Evolutionary conservation across 805 yeast genomes (phyloP).

Genomic region (Wickerhamomyces rabaulensis): DNA sequence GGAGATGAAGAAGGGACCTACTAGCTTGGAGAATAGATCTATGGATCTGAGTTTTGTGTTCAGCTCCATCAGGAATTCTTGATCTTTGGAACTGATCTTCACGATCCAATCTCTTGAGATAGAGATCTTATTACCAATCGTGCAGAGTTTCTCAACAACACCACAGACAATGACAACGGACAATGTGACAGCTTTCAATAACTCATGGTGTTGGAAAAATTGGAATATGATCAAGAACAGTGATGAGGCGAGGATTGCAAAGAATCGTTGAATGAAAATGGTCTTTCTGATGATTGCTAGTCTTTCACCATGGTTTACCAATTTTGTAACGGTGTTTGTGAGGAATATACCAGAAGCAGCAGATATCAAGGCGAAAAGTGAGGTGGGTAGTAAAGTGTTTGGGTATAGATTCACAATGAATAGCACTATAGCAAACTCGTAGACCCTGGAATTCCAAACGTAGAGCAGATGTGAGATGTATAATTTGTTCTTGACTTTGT

Average conservation of each 20-base stretch:
- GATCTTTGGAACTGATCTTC: slow-evolving; percentile 26
- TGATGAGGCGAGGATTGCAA: slow-evolving; percentile 13
- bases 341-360: slow-evolving; percentile 25
- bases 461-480: slow-evolving; percentile 32
- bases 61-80: slow-evolving; percentile 20
- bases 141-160: slow-evolving; percentile 28
- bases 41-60: slow-evolving; percentile 33
- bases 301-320: slow-evolving; percentile 26
- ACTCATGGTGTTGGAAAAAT: slow-evolving; percentile 6
- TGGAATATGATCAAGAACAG: slow-evolving; percentile 8
- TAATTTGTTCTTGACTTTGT: slow-evolving; percentile 5
- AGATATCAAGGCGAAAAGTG: slow-evolving; percentile 30
- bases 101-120: slow-evolving; percentile 39
- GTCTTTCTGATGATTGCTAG: slow-evolving; percentile 28
- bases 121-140: slow-evolving; percentile 31
- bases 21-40: slow-evolving; percentile 32
- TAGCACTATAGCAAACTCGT: slow-evolving; percentile 33
- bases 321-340: slow-evolving; percentile 24
- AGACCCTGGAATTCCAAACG: slow-evolving; percentile 35
- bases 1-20: slow-evolving; percentile 33
- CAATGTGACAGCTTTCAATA: slow-evolving; percentile 7
- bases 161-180: slow-evolving; percentile 26
- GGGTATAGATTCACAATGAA: slow-evolving; percentile 31
- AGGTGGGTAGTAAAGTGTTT: slow-evolving; percentile 29
- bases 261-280: slow-evolving; percentile 23